Evolutionary conservation across 768 basidiomycete species (phyloP).

Genomic region (Rhodotorula kratochvilovae): DNA sequence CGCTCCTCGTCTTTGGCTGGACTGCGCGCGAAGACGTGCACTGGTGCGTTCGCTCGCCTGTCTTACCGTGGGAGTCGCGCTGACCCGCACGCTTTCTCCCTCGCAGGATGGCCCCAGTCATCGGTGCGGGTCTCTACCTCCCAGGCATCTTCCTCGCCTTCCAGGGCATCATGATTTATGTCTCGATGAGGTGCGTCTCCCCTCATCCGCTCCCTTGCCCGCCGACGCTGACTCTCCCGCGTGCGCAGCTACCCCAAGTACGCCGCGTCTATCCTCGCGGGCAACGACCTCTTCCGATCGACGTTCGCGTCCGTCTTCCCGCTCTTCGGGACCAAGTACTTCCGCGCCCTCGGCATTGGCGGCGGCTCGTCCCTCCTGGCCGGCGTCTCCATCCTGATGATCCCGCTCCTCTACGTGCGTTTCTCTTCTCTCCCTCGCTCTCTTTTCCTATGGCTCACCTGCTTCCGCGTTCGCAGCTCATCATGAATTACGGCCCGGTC

Average conservation of each 20-base stretch:
- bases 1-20: conserved; percentile 46
- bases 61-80: no score
- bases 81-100: neutral
- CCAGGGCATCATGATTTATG: conserved; percentile 21
- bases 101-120: conserved; percentile 19
- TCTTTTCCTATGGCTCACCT: neutral
- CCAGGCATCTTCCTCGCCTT: conserved; percentile 24
- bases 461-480: conserved; percentile 4
- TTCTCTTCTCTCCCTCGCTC: neutral
- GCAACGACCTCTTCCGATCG: conserved; percentile 47
- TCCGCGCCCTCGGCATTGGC: conserved; percentile 45
- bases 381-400: conserved; percentile 45
- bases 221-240: neutral
- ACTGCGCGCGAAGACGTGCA: conserved; percentile 34
- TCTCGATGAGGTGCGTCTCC: conserved; percentile 3
- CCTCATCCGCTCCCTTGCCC: neutral
- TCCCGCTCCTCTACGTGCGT: conserved; percentile 45
- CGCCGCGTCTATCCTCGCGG: conserved; percentile 47
- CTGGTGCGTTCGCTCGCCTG: conserved; percentile 41
- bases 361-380: conserved; percentile 46
- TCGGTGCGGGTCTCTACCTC: conserved; percentile 30
- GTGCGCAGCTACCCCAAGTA: conserved; percentile 43
- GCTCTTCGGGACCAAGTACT: conserved; percentile 45
- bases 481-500: conserved; percentile 16
- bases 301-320: conserved; percentile 40